Percentiles rank a stretch among this genome's conserved stretches.
phyloP scores from a whole-genome alignment of 1,284 basidiomycete species.

The Moesziomyces sp. region DNA sequence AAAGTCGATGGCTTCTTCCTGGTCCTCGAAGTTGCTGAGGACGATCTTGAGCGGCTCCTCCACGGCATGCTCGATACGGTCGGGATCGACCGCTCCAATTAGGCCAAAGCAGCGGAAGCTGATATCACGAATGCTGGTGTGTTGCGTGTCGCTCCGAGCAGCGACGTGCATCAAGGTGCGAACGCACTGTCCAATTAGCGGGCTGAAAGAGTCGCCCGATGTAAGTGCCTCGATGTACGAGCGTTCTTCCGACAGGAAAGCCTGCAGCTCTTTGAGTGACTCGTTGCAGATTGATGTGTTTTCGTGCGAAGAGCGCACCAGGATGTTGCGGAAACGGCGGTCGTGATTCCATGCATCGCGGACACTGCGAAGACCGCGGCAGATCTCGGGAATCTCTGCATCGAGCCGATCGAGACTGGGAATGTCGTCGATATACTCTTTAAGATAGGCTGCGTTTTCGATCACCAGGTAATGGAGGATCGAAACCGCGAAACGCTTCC shows the following conservation, averaged over 20 bases:
- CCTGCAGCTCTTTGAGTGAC: conserved; percentile 81
- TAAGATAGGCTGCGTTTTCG: conserved; percentile 72
- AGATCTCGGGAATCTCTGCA: conserved; percentile 62
- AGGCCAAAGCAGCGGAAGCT: conserved; percentile 92
- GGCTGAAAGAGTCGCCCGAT: conserved; percentile 78
- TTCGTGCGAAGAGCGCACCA: conserved; percentile 81
- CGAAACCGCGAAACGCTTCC: conserved; percentile 73
- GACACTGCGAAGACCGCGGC: conserved; percentile 51
- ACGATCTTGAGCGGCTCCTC: conserved; percentile 79
- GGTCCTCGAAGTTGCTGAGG: conserved; percentile 83
- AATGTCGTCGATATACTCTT: conserved; percentile 73
- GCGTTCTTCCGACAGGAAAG: conserved; percentile 51
- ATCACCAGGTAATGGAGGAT: conserved; percentile 80
- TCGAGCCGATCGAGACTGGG: conserved; percentile 71
- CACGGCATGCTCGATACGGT: conserved; percentile 80
- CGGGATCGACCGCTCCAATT: conserved; percentile 95
- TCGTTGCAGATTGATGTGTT: conserved; percentile 83
- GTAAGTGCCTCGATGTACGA: conserved; percentile 50
- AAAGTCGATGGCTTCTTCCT: conserved; percentile 82
- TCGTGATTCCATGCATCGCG: conserved; percentile 71
- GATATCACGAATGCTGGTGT: conserved; percentile 70
- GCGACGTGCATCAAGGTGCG: conserved; percentile 78
- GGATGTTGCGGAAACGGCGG: conserved; percentile 74
- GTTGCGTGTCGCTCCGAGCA: conserved; percentile 76
- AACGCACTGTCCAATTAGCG: conserved; percentile 78